Evolutionary conservation across 768 basidiomycete genomes (phyloP), one percentile per base, ranked within the genome.

Genomic region (Galerina marginata): DNA sequence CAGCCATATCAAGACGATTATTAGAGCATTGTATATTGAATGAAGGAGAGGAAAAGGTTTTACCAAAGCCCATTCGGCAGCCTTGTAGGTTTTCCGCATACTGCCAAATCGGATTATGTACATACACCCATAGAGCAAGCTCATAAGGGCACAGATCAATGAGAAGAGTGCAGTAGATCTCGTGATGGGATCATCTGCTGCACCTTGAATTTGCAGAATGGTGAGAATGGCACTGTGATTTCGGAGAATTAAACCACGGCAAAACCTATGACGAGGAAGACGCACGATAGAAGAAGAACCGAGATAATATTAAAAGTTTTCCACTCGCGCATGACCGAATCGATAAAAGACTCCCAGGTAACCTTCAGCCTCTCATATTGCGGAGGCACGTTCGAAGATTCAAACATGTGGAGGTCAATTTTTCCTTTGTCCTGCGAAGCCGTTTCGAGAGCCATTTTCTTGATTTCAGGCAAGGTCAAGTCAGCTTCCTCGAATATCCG

Each of bases 401-500:
- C 61, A 33, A 58, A 53, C 9, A 26, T 38, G 9, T 45, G 55
- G 4, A 64, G 37, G 39, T 58, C 61, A 52, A 59, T 23, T 25
- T 58, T 26, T 44, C 47, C 45, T 48, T 52, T 55, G 23, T 47
- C 14, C 45, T 65, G 67, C 36, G 60, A 62, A 1, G 65, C 66
- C 51, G 61, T 64, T 37, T 69, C 69, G 54, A 81, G 72, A 0
- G 71, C 73, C 79, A 83, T 79, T 48, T 73, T 66, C 46, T 80
- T 75, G 26, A 90, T 76, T 58, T 90, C 86, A 6, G 82, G 81
- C 62, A 81, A 75, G 52, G 81, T 86, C 45, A 89, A 69, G 40
- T 89, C 81, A 2, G 87, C 87, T 47, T 87, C 86, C 60, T 85
- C 82, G 53, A 89, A 89, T 37, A 90, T 79, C 26, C 83, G 78